Conservation (phyloP, 2,329 filamentous ascomycete species). For the Sporothrix euskadiensis region DNA sequence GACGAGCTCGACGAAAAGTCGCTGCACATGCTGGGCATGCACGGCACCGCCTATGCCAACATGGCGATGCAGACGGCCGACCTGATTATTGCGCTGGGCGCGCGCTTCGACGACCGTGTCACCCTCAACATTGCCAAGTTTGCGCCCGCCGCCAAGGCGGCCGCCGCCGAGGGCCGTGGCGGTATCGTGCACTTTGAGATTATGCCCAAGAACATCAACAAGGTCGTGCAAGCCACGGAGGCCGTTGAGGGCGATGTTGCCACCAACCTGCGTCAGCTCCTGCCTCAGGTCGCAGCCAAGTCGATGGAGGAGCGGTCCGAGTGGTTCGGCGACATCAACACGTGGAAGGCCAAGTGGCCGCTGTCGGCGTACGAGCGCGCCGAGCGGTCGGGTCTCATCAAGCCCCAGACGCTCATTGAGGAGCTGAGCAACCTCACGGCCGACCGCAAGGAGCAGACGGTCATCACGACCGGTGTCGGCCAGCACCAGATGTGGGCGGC, state of each 20-base stretch:
- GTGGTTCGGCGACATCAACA: slow-evolving; percentile 87
- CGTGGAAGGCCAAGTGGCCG: slow-evolving; percentile 91
- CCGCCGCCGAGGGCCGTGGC: slow-evolving; percentile 79
- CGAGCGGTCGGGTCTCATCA: slow-evolving; percentile 75
- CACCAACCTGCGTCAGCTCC: slow-evolving; percentile 70
- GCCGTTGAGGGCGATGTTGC: slow-evolving; percentile 92
- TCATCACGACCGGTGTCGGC: slow-evolving; percentile 91
- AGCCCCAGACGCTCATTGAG: slow-evolving; percentile 90
- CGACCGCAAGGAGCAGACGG: slow-evolving; percentile 75
- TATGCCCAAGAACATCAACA: slow-evolving; percentile 99
- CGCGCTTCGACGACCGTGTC: slow-evolving; percentile 94
- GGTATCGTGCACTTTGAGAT: slow-evolving; percentile 98
- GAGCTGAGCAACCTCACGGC: slow-evolving; percentile 83
- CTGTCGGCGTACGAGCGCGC: slow-evolving; percentile 78
- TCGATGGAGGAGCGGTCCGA: slow-evolving; percentile 67
- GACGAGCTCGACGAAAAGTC: slow-evolving; percentile 94
- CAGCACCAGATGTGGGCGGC: slow-evolving; percentile 99
- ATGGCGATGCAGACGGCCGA: slow-evolving; percentile 98
- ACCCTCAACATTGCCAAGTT: slow-evolving; percentile 81
- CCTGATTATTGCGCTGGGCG: slow-evolving; percentile 90
- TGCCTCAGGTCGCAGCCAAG: slow-evolving; percentile 69
- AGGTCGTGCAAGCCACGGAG: slow-evolving; percentile 94
- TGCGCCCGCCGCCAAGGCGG: slow-evolving; percentile 81
- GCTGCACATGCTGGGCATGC: slow-evolving; percentile 98
- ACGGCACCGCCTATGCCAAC: slow-evolving; percentile 95